phyloP scores from a whole-genome alignment of 2,329 filamentous ascomycete species.

The Sarocladium oryzae region DNA sequence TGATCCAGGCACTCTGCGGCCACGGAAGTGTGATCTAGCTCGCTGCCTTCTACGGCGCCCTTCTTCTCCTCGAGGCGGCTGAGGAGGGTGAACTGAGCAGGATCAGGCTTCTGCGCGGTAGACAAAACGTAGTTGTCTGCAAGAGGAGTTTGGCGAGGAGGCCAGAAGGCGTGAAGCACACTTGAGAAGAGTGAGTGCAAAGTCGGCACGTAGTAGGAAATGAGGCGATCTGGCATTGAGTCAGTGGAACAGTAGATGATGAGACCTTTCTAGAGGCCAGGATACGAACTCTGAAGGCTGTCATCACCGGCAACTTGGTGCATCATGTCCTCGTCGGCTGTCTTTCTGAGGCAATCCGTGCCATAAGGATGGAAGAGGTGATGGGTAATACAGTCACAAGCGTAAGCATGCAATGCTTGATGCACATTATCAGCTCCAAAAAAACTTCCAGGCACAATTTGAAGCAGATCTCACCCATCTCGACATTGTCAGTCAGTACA shows the following conservation, averaged over 20 bases:
- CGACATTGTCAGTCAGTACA: background rate
- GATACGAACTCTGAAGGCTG: constrained; percentile 57
- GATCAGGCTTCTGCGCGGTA: constrained; percentile 11
- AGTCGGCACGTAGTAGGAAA: constrained; percentile 49
- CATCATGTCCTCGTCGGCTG: constrained; percentile 59
- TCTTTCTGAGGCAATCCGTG: constrained; percentile 49
- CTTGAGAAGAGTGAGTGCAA: constrained; percentile 36
- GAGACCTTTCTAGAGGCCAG: too few species aligned
- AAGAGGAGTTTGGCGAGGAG: constrained; percentile 11
- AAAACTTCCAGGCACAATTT: too few species aligned
- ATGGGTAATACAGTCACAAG: constrained; percentile 62
- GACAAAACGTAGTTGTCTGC: constrained; percentile 11
- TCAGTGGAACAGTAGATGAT: background rate
- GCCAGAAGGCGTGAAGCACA: constrained; percentile 2
- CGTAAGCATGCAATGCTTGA: constrained; percentile 54
- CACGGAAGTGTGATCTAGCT: constrained; percentile 45
- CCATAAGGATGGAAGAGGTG: constrained; percentile 64
- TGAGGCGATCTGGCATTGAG: constrained; percentile 43
- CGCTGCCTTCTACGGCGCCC: constrained; percentile 14
- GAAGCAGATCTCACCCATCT: constrained; percentile 12
- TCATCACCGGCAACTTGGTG: constrained; percentile 61
- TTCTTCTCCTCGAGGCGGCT: constrained; percentile 14
- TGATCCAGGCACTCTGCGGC: constrained; percentile 66
- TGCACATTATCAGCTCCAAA: too few species aligned
- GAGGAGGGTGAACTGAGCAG: constrained; percentile 13